Evolutionary conservation across 176 grass and related monocot genomes (phyloP), one percentile per base, ranked within the genome.

Genomic region (Aechmea fasciata): DNA sequence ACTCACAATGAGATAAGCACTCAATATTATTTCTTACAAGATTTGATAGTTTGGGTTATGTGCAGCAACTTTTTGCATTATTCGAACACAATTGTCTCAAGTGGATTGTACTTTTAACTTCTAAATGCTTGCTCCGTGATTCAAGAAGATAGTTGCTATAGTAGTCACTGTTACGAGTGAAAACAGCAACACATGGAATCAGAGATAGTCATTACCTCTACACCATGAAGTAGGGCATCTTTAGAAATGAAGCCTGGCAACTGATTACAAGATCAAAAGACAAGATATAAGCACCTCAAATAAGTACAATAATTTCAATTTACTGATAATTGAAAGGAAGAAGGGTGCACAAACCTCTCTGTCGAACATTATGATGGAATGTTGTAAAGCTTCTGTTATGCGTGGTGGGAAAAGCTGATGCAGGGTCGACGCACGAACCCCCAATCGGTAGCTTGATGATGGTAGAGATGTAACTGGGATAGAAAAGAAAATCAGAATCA

Each of bases 181-280:
- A 41, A 41, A 41, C 33, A 41, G 1, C 33, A 41, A 41, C 33
- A 0, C 6, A 41, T 41, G 33, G 33, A 41, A 41, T 41, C 6
- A 41, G 19, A 69, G 63, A 33, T 54, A 84, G 67, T 33, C 64
- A 74, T 85, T 82, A 97, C 93, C 93, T 97, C 93, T 25, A 97
- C 93, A 77, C 93, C 93, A 87, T 97, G 93, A 78, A 97, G 89
- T 49, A 97, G 84, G 71, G 86, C 93, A 55, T 97, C 82, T 4
- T 75, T 85, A 64, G 81, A 85, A 65, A 92, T 62, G 79, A 85
- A 97, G 74, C 93, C 86, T 63, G 89, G 93, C 71, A 97, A 70
- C 93, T 92, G 74, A 75, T 23, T 18, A 74, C 20, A 50, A 25
- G 52, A 23, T 50, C 14, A 57, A 29, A 13, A 63, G 62, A 69